Conservation (phyloP, 108 stramenopile species). For the Skeletonema tropicum region DNA sequence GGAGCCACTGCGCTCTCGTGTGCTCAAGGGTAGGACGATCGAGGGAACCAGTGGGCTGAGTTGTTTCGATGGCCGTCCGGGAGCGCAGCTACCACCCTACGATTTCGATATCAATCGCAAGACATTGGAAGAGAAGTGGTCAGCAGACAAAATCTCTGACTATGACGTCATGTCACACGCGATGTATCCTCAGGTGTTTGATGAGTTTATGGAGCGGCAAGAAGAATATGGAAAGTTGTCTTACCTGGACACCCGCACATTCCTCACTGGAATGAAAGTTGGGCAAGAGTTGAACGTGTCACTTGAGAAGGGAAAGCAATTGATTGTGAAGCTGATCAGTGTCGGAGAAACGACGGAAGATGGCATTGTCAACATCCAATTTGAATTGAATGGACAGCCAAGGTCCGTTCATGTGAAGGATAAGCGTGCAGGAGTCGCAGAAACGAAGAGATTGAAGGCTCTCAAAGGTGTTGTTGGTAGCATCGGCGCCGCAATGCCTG, state of each 20-base stretch:
- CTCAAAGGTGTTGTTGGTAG: conserved; percentile 52
- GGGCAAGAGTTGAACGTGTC: conserved; percentile 83
- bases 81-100: conserved; percentile 85
- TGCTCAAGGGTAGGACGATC: conserved; percentile 85
- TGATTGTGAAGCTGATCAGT: conserved; percentile 82
- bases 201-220: conserved; percentile 78
- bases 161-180: conserved; percentile 91
- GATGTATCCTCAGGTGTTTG: conserved; percentile 93
- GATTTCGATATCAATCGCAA: conserved; percentile 76
- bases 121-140: conserved; percentile 81
- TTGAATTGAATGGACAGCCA: conserved; percentile 93
- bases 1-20: conserved; percentile 87
- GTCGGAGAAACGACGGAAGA: conserved; percentile 69
- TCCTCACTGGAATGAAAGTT: conserved; percentile 91
- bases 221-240: conserved; percentile 78
- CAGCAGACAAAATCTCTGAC: conserved; percentile 64
- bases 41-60: conserved; percentile 76
- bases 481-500: conserved; percentile 95
- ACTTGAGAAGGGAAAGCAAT: conserved; percentile 84
- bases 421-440: conserved; percentile 44
- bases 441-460: conserved; percentile 61
- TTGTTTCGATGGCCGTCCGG: conserved; percentile 93
- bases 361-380: conserved; percentile 85
- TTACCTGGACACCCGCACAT: conserved; percentile 91
- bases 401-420: conserved; percentile 81